Conservation (phyloP, 345 rosid species). For the Aquilaria yunnanensis region DNA sequence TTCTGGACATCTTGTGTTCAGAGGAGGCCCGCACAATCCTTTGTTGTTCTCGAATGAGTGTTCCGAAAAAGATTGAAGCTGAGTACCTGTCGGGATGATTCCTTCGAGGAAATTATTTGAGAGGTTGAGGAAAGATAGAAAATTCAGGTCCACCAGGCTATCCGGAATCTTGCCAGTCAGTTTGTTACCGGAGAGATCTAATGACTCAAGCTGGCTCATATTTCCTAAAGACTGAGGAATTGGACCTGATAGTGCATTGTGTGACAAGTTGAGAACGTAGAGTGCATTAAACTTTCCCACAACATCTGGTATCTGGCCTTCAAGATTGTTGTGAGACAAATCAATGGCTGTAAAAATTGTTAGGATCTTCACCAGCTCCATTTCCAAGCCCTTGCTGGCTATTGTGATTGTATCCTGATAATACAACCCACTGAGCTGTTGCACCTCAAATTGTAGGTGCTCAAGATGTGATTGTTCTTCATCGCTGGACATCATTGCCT, state of each 20-base stretch:
- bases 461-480: background rate
- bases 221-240: slow-evolving; percentile 19
- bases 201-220: slow-evolving; percentile 17
- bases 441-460: slow-evolving; percentile 13
- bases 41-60: slow-evolving; percentile 15
- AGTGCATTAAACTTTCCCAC: slow-evolving; percentile 19
- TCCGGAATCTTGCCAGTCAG: slow-evolving; percentile 22
- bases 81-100: slow-evolving; percentile 16
- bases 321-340: slow-evolving; percentile 21
- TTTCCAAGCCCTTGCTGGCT: slow-evolving; percentile 30
- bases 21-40: slow-evolving; percentile 23
- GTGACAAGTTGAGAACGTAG: slow-evolving; percentile 24
- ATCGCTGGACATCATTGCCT: slow-evolving; percentile 24
- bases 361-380: slow-evolving; percentile 40
- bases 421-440: background rate
- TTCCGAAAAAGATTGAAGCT: slow-evolving; percentile 20
- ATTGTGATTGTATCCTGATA: slow-evolving; percentile 34
- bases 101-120: slow-evolving; percentile 25
- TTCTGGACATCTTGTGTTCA: background rate
- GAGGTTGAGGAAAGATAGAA: slow-evolving; percentile 27
- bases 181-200: slow-evolving; percentile 24
- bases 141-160: slow-evolving; percentile 19
- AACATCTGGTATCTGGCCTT: slow-evolving; percentile 22
- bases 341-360: slow-evolving; percentile 35
- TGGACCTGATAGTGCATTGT: slow-evolving; percentile 11